Evolutionary conservation across 2,329 filamentous ascomycete genomes (phyloP).

Genomic region (Thermochaetoides dissita): DNA sequence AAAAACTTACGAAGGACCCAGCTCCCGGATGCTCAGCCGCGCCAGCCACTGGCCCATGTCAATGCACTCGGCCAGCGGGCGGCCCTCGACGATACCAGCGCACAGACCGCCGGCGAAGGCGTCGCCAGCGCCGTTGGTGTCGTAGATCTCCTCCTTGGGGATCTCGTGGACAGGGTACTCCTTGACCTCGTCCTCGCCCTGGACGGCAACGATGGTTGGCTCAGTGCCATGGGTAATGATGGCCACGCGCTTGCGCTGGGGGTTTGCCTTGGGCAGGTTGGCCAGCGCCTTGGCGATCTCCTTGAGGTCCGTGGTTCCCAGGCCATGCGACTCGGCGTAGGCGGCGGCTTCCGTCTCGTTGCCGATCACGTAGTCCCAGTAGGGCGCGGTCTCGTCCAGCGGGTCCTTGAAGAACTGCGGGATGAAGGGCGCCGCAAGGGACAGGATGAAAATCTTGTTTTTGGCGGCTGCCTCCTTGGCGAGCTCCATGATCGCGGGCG

Average conservation of each 20-base stretch:
- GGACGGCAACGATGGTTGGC: constrained; percentile 71
- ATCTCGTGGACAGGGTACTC: constrained; percentile 74
- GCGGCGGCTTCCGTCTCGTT: constrained; percentile 91
- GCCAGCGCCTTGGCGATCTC: constrained; percentile 78
- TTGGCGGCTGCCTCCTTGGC: constrained; percentile 77
- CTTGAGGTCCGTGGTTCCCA: constrained; percentile 62
- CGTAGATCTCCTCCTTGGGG: constrained; percentile 64
- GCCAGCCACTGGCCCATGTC: constrained; percentile 97
- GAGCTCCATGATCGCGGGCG: constrained; percentile 76
- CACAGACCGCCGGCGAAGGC: constrained; percentile 92
- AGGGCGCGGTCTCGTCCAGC: constrained; percentile 70
- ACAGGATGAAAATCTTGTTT: constrained; percentile 87
- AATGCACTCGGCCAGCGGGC: constrained; percentile 61
- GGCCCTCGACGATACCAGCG: constrained; percentile 76
- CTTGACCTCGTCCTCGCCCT: constrained; percentile 55
- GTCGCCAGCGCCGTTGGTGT: constrained; percentile 94
- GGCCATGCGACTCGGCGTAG: constrained; percentile 69
- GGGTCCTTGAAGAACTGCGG: constrained; percentile 95
- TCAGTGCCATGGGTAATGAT: constrained; percentile 92
- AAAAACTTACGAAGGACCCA: constrained; percentile 78
- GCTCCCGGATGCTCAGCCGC: constrained; percentile 81
- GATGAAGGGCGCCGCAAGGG: constrained; percentile 91
- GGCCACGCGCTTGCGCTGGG: constrained; percentile 65
- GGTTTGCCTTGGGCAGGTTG: constrained; percentile 84
- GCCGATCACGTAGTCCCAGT: constrained; percentile 92